Evolutionary conservation across 2,329 filamentous ascomycete species (phyloP).

Genomic region (Trichoderma sp.): DNA sequence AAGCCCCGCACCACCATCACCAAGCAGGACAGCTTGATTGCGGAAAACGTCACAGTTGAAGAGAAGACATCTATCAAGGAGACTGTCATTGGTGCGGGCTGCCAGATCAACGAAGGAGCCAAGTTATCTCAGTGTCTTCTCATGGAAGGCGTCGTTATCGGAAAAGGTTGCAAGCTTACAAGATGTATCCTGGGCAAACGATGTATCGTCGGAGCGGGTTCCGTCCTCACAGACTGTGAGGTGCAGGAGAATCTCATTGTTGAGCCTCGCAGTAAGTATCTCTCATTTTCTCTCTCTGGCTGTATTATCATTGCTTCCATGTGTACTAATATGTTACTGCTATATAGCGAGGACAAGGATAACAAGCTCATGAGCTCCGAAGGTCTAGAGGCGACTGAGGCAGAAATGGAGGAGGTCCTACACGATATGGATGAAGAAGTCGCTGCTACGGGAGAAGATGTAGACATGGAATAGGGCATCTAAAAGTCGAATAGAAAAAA

Average conservation of each 20-base stretch:
- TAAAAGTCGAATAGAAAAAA: not conserved
- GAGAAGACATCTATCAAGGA: slow-evolving; percentile 93
- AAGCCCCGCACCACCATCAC: slow-evolving; percentile 81
- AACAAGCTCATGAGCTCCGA: slow-evolving; percentile 69
- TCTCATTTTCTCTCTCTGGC: not conserved
- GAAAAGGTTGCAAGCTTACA: slow-evolving; percentile 79
- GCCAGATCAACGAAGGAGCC: slow-evolving; percentile 82
- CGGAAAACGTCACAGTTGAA: slow-evolving; percentile 84
- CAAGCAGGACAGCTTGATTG: slow-evolving; percentile 77
- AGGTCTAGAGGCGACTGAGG: slow-evolving; percentile 63
- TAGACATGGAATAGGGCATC: slow-evolving; percentile 19
- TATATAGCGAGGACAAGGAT: slow-evolving; percentile 63
- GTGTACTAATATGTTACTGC: not conserved
- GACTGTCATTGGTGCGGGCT: slow-evolving; percentile 82
- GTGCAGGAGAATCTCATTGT: slow-evolving; percentile 87
- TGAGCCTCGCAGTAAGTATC: slow-evolving; percentile 69
- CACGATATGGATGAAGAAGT: slow-evolving; percentile 46
- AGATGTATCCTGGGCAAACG: slow-evolving; percentile 83
- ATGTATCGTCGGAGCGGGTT: slow-evolving; percentile 79
- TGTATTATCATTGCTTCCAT: not conserved
- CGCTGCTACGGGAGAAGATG: slow-evolving; percentile 28
- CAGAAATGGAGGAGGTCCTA: slow-evolving; percentile 59
- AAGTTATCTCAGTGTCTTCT: slow-evolving; percentile 84
- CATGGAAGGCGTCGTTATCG: slow-evolving; percentile 89
- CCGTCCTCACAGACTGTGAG: slow-evolving; percentile 83